Conservation (phyloP, 192 early-diverging fungal species). For the Entomortierella beljakovae region DNA sequence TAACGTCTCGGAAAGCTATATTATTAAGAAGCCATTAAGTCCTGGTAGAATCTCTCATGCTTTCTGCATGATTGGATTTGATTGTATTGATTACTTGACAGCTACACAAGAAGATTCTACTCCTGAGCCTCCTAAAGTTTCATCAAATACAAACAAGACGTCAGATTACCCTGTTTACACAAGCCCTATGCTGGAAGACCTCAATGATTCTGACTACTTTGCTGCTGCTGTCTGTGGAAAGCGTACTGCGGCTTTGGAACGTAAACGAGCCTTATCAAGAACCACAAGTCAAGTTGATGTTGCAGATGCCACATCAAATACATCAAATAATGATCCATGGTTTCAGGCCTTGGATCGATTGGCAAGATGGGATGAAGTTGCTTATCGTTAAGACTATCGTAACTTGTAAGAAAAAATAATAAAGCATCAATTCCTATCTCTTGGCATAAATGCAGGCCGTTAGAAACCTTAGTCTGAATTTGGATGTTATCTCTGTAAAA, state of each 20-base stretch:
- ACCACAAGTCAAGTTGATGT: constrained; percentile 26
- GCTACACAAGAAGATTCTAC: constrained; percentile 26
- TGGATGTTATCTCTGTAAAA: neutral
- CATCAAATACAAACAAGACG: neutral
- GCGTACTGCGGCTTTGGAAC: constrained; percentile 38
- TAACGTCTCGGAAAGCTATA: neutral
- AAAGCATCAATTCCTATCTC: neutral
- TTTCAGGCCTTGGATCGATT: constrained; percentile 30
- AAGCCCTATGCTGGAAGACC: constrained; percentile 22
- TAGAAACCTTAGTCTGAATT: neutral
- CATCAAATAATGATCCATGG: constrained; percentile 6
- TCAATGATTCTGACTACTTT: constrained; percentile 18
- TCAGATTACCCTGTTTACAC: neutral
- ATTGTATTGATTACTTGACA: constrained; percentile 48
- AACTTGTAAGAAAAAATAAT: too few relatives aligned
- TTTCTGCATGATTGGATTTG: constrained; percentile 48
- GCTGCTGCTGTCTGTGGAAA: constrained; percentile 39
- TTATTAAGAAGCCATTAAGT: constrained; percentile 5
- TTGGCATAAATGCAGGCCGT: neutral
- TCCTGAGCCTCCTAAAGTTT: constrained; percentile 5
- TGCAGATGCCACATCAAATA: neutral
- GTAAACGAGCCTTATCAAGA: constrained; percentile 26
- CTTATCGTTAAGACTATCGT: constrained; percentile 12
- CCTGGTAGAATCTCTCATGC: constrained; percentile 34
- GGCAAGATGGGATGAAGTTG: constrained; percentile 41